Evolutionary conservation across 768 basidiomycete genomes (phyloP), one percentile per base, ranked within the genome.

Genomic region (Tricholomella constricta): DNA sequence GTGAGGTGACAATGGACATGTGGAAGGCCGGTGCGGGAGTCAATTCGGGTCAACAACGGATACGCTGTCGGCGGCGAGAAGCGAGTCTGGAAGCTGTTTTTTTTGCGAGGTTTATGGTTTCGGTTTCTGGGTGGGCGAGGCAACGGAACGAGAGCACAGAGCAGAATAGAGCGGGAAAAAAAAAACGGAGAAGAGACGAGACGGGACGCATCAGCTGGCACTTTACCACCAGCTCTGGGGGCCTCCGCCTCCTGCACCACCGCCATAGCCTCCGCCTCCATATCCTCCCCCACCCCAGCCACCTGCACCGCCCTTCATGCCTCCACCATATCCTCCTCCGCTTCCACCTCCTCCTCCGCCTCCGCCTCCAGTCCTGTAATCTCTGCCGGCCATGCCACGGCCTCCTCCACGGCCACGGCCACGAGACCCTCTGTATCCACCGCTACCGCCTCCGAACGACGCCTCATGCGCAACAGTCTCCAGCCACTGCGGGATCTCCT

Each of bases 401-500:
- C 76, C 69, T 40, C 82, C 71, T 47, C 81, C 71, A 31, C 81
- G 70, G 7, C 86, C 85, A 51, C 90, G 79, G n/a, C 85, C 80
- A 40, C 86, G 73, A 1, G 56, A 54, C 2, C 82, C 76, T 27
- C 80, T 69, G 25, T 82, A 75, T 32, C 83, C 76, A 25, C 86
- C 78, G n/a, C n/a, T n/a, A 27, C 80, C 73, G 34, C 80, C 77
- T 34, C 69, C 87, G 66, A 90, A 92, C 48, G 88, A 80, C 26
- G 82, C 78, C 72, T 98, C 95, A 50, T 86, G 82, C 4, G 86
- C 84, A 54, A 98, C 85, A 10, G 87, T 84, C 66, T 94, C 91
- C 48, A 99, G 78, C 94, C 95, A 99, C 2, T 66, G 48, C 1
- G 97, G 97, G 52, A 94, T 89, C 45, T 96, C 94, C 69, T 97